Base-by-base conservation (phyloP, 139 green algal genomes). In the Chlamydomonas sphaeroides region DNA sequence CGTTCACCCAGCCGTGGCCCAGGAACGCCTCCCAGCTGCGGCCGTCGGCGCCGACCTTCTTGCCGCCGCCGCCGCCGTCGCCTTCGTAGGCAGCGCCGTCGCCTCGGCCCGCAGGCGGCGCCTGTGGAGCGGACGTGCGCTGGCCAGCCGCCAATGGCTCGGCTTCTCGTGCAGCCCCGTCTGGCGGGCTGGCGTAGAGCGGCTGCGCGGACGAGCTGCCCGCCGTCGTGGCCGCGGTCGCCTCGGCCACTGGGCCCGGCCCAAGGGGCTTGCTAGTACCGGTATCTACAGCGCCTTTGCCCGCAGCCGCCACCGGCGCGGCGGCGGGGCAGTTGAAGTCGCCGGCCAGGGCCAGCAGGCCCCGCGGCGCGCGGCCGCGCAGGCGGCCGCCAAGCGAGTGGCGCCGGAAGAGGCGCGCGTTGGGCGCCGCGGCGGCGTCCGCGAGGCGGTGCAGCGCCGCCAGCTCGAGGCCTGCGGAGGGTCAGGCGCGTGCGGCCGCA, bases 241-340 rank as follows among this genome's bases (percentile, higher is more conserved):
- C 62, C 14, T 41, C n/a, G 62, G 62, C n/a, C 25, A 41, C 6
- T 38, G n/a, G n/a, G n/a, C n/a, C n/a, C n/a, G n/a, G n/a, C n/a
- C n/a, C n/a, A n/a, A 15, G 28, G 30, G 30, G 4, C 25, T 20
- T 41, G 62, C 5, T 21, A 23, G 66, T 1, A 23, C 33, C 66
- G 66, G 66, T n/a, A n/a, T n/a, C 25, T 2, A 21, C 21, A 36
- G 39, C 4, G 48, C 18, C 39, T 18, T 3, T 5, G 66, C 18
- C 15, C 3, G 48, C 33, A 36, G 70, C 38, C 11, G 11, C 14
- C 11, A 10, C 14, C 11, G 45, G 11, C 11, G 45, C 45, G 45
- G 45, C 11, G 11, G 45, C 45, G 45, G 77, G 49, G 45, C 63
- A 67, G 77, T 84, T 84, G 77, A 84, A 84, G 77, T 84, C 77